Base-by-base conservation (phyloP, 192 early-diverging fungal genomes). In the Linnemannia schmuckeri region DNA sequence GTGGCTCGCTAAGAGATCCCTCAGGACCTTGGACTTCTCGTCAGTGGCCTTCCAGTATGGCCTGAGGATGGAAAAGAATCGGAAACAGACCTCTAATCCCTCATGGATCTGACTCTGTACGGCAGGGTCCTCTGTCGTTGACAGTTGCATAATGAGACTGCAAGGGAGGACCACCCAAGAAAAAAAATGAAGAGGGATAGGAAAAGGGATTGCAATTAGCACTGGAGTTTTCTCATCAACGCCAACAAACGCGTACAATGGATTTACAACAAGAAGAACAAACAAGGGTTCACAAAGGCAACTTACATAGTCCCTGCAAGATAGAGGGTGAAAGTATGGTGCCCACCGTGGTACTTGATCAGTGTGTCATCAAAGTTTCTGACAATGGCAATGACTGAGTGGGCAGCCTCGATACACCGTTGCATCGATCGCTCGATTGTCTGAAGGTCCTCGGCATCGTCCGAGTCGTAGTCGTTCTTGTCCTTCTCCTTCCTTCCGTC, bases 221-320 rank as follows among this genome's bases (percentile, higher is more conserved):
- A 33, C 61, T 27, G 9, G 33, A 66, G 15, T 33, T 3, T 33
- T 9, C 12, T 10, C 27, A 33, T 30, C 49, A 52, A 49, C 10
- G 47, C 47, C 47, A 49, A 49, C 54, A n/a, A n/a, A 5, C 54
- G n/a, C n/a, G n/a, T n/a, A 52, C 4, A 52, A 6, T 42, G 41
- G 4, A 49, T 49, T 49, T 49, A 3, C 54, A 24, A 22, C n/a
- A 55, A 4, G 13, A n/a, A 55, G n/a, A 63, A 63, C n/a, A 63
- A 63, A 66, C 57, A 61, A 30, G n/a, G 41, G 41, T 33, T 15
- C 55, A 57, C 24, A n/a, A 57, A 0, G n/a, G 6, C 10, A 57
- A 57, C 61, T 66, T 66, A 66, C 61, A 66, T 66, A 24, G 61
- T 66, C 27, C 61, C 61, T 3, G 61, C 61, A 66, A 66, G 61